These are phyloP conservation scores for Ogataea neopini DNA, from an alignment of 805 yeast genomes.

Conservation along the genomic window DNA sequence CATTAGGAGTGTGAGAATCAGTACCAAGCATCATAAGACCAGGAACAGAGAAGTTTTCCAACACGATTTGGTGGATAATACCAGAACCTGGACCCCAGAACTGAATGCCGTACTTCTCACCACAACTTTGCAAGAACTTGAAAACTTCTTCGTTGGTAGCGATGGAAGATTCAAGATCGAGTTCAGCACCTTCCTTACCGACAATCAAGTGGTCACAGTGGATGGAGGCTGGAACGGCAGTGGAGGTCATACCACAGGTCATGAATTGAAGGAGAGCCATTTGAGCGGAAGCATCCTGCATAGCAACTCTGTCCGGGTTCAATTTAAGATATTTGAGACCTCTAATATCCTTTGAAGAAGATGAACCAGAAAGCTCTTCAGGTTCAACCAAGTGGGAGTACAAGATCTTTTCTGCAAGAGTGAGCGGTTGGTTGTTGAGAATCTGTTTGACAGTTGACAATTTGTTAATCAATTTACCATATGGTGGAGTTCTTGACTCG, in stretches of 20 bases:
- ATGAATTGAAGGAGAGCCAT: conserved; percentile 96
- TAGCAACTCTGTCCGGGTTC: conserved; percentile 97
- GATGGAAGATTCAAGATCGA: conserved; percentile 83
- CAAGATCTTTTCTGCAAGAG: conserved; percentile 92
- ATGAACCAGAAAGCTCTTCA: conserved; percentile 68
- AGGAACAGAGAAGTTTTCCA: conserved; percentile 96
- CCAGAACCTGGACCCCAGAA: conserved; percentile 99
- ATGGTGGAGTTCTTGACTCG: conserved; percentile 82
- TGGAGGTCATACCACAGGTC: conserved; percentile 90
- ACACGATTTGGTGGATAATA: conserved; percentile 93
- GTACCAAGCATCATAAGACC: conserved; percentile 97
- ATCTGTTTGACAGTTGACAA: conserved; percentile 44
- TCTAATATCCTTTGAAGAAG: conserved; percentile 48
- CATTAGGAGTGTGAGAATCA: conserved; percentile 97
- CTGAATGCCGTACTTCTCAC: conserved; percentile 94
- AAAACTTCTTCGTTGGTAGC: conserved; percentile 91
- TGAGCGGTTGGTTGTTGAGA: conserved; percentile 59
- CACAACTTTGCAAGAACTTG: conserved; percentile 86
- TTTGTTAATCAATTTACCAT: conserved; percentile 67
- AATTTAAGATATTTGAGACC: conserved; percentile 90
- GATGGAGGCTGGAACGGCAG: conserved; percentile 93
- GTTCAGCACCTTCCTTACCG: conserved; percentile 88
- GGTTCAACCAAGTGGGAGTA: conserved; percentile 96
- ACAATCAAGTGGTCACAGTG: conserved; percentile 98
- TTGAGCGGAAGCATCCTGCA: conserved; percentile 99